Evolutionary conservation across 1,284 basidiomycete genomes (phyloP).

Genomic region (Vanrija sp.): DNA sequence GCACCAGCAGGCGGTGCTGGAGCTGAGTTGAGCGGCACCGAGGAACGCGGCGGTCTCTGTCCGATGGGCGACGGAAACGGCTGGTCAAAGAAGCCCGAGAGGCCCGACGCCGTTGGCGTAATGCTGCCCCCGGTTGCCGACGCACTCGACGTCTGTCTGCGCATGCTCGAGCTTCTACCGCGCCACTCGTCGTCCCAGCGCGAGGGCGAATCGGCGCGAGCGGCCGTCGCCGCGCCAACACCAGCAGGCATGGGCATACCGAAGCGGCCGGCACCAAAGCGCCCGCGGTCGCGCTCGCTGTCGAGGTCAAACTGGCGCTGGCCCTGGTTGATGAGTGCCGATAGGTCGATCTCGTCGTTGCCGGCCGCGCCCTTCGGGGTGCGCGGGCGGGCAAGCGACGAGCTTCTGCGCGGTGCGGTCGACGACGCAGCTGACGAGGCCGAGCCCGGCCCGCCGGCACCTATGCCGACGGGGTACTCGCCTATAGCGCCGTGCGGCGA

Average conservation of each 20-base stretch:
- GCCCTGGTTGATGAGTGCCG: constrained; percentile 22
- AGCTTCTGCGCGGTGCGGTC: background rate
- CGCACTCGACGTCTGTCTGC: constrained; percentile 6
- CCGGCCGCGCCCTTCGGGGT: constrained; percentile 2
- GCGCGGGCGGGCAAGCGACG: background rate
- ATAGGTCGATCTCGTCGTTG: constrained; percentile 23
- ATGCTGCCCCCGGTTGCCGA: constrained; percentile 7
- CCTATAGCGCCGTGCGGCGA: constrained; percentile 25
- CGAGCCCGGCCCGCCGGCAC: too few relatives aligned
- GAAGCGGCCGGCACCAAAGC: constrained; percentile 9
- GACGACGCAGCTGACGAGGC: background rate
- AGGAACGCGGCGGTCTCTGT: background rate
- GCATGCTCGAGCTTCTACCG: constrained; percentile 10
- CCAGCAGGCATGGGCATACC: constrained; percentile 1
- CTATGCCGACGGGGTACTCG: constrained; percentile 8
- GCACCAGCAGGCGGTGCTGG: background rate
- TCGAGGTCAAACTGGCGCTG: constrained; percentile 23
- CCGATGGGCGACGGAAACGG: constrained; percentile 15
- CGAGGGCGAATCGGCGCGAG: constrained; percentile 9
- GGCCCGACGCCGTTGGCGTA: background rate
- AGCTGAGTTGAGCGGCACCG: constrained; percentile 4
- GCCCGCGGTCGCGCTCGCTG: constrained; percentile 4
- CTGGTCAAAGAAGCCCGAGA: constrained; percentile 8
- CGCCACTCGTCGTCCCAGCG: constrained; percentile 14
- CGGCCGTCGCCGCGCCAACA: background rate